Base-by-base conservation (phyloP, 2,329 filamentous ascomycete species). In the Colletotrichum karsti region DNA sequence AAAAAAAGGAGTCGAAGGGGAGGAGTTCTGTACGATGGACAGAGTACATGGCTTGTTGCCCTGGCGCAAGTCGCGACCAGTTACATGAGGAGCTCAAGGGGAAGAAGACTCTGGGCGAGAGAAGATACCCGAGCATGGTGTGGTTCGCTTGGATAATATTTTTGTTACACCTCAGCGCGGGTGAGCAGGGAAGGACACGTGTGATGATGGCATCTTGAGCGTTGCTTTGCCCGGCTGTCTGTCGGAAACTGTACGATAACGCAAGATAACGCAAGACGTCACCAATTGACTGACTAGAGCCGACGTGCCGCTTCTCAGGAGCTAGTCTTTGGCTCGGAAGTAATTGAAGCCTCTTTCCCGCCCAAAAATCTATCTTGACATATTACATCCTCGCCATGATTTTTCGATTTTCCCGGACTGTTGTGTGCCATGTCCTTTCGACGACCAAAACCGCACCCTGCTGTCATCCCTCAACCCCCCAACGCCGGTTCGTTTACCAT, bases 111-210 rank as follows among this genome's bases (percentile, higher is more conserved):
- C 35, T 54, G 37, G 60, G 61, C 46, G 39, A 30, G 54, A 46
- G 65, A 37, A 59, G 53, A 68, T 68, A 68, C 61, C 65, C 65
- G 46, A 64, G 65, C 60, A 68, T 65, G 65, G 65, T 51, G 60
- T 15, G 65, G 33, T 55, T 58, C 44, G 61, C 65, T 68, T 68
- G 65, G 65, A 68, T 68, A 68, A 59, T 63, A 37, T 39, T 24
- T 18, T 28, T 65, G 59, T 55, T 48, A 8, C n/a, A n/a, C 20
- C 65, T n/a, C 64, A 59, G 59, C 58, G 60, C 39, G n/a, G 50
- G 48, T 44, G 44, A 61, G 22, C 39, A 58, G 30, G 63, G 18
- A 61, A 33, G 46, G 26, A 15, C 44, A 69, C 20, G 20, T 41
- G 55, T 56, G 63, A 58, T 33, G 60, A 63, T 44, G 66, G 66